phyloP scores from a whole-genome alignment of 768 basidiomycete genomes.

The Phlebiopsis gigantea region DNA sequence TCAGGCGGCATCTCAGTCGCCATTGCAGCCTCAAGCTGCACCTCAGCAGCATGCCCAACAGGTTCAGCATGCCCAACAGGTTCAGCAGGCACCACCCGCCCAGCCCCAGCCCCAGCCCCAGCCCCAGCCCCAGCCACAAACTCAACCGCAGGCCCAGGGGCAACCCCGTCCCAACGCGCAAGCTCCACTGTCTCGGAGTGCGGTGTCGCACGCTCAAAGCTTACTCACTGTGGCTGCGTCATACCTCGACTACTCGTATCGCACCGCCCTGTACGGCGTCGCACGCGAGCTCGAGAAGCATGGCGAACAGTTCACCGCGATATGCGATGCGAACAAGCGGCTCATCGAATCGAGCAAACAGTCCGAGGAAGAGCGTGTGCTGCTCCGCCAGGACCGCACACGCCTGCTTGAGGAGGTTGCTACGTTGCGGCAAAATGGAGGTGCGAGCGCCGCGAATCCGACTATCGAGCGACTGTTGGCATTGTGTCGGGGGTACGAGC shows the following conservation, averaged over 20 bases:
- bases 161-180: neutral
- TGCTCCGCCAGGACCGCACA: neutral
- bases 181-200: neutral
- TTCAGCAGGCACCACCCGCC: too few species aligned
- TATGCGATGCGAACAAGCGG: neutral
- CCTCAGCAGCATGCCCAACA: too few species aligned
- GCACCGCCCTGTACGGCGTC: neutral
- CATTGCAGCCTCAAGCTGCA: neutral
- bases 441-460: neutral
- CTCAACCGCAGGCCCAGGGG: neutral
- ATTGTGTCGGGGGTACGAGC: neutral
- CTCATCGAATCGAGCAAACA: neutral
- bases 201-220: neutral
- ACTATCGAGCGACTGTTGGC: neutral
- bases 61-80: too few species aligned
- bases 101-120: neutral
- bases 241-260: neutral
- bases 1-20: too few species aligned
- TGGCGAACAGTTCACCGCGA: neutral
- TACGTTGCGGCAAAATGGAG: neutral
- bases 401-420: neutral
- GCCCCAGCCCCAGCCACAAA: neutral
- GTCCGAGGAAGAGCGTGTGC: slow-evolving; percentile 1
- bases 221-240: neutral
- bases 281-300: neutral